A percentile compares a stretch with the other conserved stretches of the same genome.
Conservation (phyloP, 192 early-diverging fungal genomes). For the Gigaspora rosea region DNA sequence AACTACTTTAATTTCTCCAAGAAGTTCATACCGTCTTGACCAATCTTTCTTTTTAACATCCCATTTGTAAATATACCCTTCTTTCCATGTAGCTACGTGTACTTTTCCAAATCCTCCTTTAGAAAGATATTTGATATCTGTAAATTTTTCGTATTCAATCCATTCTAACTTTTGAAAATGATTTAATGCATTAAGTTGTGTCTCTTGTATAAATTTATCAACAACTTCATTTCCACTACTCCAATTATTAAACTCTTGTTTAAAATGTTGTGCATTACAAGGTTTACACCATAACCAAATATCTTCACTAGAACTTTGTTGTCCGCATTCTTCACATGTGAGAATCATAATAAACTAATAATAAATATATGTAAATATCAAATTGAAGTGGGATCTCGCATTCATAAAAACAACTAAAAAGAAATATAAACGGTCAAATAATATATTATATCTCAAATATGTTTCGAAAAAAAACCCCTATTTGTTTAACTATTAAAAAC, state of each 20-base stretch:
- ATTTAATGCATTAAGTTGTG: not conserved
- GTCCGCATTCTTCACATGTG: constrained; percentile 7
- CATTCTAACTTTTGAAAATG: constrained; percentile 4
- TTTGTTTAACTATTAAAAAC: no score
- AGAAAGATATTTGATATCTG: not conserved
- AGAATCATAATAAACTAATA: not conserved
- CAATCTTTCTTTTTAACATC: constrained; percentile 10
- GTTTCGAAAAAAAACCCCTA: no score
- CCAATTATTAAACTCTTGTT: not conserved
- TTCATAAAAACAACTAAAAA: no score
- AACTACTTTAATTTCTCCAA: not conserved
- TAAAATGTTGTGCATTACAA: constrained; percentile 10
- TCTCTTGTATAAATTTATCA: constrained; percentile 16
- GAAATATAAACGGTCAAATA: no score
- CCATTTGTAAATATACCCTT: constrained; percentile 15
- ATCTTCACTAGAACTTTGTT: not conserved
- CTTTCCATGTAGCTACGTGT: constrained; percentile 11
- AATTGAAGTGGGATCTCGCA: no score
- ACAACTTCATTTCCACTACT: not conserved
- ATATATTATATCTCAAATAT: no score
- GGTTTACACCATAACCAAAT: constrained; percentile 21
- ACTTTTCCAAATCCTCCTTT: constrained; percentile 16
- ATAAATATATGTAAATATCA: no score
- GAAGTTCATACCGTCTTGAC: not conserved
- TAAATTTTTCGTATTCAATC: constrained; percentile 11